Evolutionary conservation across 2,329 filamentous ascomycete genomes (phyloP).

Genomic region (Paraphoma chrysanthemicola): DNA sequence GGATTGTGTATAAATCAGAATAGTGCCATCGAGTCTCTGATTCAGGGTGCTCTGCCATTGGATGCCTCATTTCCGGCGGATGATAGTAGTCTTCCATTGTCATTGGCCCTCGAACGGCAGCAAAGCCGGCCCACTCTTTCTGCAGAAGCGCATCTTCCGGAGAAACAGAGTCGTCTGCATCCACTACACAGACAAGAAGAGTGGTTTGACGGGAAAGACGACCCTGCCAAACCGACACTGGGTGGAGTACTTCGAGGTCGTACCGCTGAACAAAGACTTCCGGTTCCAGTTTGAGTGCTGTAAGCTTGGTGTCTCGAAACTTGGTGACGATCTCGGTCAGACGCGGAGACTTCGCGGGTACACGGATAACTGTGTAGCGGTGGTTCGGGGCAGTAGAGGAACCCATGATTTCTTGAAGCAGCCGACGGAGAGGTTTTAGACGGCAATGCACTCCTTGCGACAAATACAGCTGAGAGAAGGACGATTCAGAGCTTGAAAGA

Average conservation of each 20-base stretch:
- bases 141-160: constrained; percentile 14
- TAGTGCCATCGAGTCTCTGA: constrained; percentile 25
- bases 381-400: not conserved
- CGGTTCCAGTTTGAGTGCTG: constrained; percentile 23
- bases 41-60: constrained; percentile 10
- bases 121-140: constrained; percentile 26
- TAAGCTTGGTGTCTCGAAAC: constrained; percentile 20
- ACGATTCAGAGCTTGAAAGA: too few species aligned
- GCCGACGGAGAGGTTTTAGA: too few species aligned
- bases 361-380: constrained; percentile 16
- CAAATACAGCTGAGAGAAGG: too few species aligned
- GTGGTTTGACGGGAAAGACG: constrained; percentile 11
- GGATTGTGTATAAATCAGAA: constrained; percentile 21
- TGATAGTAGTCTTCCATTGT: constrained; percentile 20
- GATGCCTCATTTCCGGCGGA: constrained; percentile 14
- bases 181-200: constrained; percentile 9
- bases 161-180: not conserved
- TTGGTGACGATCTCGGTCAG: constrained; percentile 17
- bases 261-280: constrained; percentile 17
- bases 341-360: constrained; percentile 13
- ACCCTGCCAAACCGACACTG: constrained; percentile 16
- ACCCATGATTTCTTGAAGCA: not conserved
- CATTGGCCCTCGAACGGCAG: constrained; percentile 21
- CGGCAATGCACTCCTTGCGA: too few species aligned
- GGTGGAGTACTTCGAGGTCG: constrained; percentile 14